Percentiles rank a stretch among this genome's conserved stretches.
These are phyloP conservation scores for Thraustochytrium sp. DNA, from an alignment of 352 stramenopile genomes.

Conservation along the genomic window DNA sequence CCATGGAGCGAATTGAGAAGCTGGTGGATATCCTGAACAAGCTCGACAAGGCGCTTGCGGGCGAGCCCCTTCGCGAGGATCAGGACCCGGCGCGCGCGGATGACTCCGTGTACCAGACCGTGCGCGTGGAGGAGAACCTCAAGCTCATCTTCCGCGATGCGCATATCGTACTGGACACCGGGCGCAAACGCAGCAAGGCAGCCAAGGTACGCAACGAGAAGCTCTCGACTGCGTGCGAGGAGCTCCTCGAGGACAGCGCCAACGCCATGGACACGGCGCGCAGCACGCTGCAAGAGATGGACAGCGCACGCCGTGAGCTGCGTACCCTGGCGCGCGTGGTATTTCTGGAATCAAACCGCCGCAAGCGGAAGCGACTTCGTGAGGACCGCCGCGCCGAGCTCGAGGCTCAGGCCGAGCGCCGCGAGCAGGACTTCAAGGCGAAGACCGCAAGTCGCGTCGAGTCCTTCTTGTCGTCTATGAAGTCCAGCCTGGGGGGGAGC, in stretches of 20 bases:
- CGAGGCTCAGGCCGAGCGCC: background rate
- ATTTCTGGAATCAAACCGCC: background rate
- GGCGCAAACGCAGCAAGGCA: background rate
- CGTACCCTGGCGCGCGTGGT: background rate
- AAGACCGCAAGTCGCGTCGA: background rate
- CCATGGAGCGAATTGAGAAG: slow-evolving; percentile 16
- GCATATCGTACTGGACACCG: background rate
- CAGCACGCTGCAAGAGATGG: background rate
- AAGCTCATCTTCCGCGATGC: background rate
- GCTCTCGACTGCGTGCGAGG: background rate
- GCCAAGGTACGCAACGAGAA: slow-evolving; percentile 5
- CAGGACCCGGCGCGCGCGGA: slow-evolving; percentile 2
- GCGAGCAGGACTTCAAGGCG: background rate
- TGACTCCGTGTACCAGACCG: background rate
- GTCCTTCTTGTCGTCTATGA: background rate
- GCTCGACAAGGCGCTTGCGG: background rate
- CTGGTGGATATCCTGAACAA: background rate
- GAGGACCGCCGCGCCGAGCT: background rate
- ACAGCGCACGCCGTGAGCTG: background rate
- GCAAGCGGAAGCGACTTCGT: background rate
- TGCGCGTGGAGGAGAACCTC: background rate
- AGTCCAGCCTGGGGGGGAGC: background rate
- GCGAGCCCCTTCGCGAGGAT: background rate
- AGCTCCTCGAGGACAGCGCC: background rate
- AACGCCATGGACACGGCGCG: background rate